Conservation (phyloP, 345 rosid genomes). For the Nasturtium officinale region DNA sequence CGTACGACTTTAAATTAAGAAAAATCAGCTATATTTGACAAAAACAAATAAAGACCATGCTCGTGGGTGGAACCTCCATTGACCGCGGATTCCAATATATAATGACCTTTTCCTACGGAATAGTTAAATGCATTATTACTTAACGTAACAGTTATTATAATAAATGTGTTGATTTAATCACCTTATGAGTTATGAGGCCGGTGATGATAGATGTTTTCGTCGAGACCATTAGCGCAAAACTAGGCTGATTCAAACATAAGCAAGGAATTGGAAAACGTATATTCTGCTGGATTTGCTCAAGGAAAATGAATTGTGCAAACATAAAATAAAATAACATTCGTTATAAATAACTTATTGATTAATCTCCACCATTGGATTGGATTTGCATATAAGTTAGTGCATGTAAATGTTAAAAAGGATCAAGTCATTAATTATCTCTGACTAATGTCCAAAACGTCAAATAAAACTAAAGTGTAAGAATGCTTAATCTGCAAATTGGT, state of each 20-base stretch:
- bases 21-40: conserved; percentile 20
- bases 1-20: too few species aligned
- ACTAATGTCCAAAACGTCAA: conserved; percentile 36
- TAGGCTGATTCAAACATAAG: neutral
- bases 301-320: neutral
- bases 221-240: conserved; percentile 19
- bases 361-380: conserved; percentile 22
- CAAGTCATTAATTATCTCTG: conserved; percentile 27
- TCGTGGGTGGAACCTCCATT: conserved; percentile 46
- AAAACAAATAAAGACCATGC: conserved; percentile 24
- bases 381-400: conserved; percentile 42
- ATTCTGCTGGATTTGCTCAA: neutral
- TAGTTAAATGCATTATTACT: conserved; percentile 18
- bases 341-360: neutral
- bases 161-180: conserved; percentile 24
- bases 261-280: neutral
- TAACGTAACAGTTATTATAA: conserved; percentile 25
- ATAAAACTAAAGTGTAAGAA: neutral
- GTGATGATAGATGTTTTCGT: conserved; percentile 40
- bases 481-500: conserved; percentile 5
- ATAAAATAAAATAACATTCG: neutral
- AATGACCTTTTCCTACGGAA: conserved; percentile 38
- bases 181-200: conserved; percentile 10
- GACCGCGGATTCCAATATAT: conserved; percentile 45
- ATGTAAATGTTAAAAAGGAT: conserved; percentile 23